Evolutionary conservation across 352 stramenopile genomes (phyloP), one percentile per base, ranked within the genome.

Genomic region (Globisporangium viniferum): DNA sequence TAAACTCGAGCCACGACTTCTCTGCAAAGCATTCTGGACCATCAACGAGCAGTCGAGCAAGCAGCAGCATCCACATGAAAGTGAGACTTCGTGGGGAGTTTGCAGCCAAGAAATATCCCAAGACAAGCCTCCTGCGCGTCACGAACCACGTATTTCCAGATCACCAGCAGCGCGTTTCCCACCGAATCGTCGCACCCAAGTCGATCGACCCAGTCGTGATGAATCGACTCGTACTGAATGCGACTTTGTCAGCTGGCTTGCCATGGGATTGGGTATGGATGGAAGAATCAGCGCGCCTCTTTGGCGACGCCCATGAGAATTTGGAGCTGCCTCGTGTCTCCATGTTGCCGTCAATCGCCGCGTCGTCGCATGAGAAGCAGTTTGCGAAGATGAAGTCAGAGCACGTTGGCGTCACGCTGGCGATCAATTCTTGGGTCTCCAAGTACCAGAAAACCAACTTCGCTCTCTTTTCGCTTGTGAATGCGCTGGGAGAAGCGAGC

Each of bases 381-480:
- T 59, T 90, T 3, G 58, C 77, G 5, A 84, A 80, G 58, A 80
- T 93, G 65, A 87, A 84, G 68, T 81, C 83, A 8, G 86, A 92
- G 29, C 58, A 73, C 58, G 62, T 78, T 51, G 84, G 84, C 5
- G 71, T 91, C 66, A 92, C 85, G 22, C 58, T 94, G 14, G 78
- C 83, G 33, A 81, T 93, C 65, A 92, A 77, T 29, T 80, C 70
- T 46, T 94, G 84, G 84, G 64, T 68, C 35, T 76, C 78, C 54
- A 83, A 85, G 64, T 82, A 76, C 15, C 73, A 80, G 35, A 74
- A 79, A 31, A 84, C 80, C 5, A 85, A 70, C 24, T 71, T 90
- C 8, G 70, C 90, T 59, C 67, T 92, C 14, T 78, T 93, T 6
- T 93, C 87, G 18, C 71, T 94, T 7, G 74, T 93, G 48, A 92